Conservation (phyloP, 2,329 filamentous ascomycete species). For the Colletotrichum kahawae region DNA sequence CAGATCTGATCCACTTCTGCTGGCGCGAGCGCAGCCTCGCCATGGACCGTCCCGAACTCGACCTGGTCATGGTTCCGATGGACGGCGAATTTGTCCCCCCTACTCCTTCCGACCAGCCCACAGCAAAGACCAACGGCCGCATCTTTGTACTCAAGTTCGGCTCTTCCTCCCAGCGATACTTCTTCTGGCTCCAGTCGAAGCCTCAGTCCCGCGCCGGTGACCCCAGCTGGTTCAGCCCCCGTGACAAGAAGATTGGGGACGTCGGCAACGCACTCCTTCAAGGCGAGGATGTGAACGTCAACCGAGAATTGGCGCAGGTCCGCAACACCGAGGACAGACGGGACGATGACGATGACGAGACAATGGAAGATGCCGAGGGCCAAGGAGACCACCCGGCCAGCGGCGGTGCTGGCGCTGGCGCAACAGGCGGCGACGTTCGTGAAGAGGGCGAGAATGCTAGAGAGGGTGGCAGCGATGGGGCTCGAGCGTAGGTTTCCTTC, state of each 20-base stretch:
- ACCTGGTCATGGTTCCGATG: slow-evolving; percentile 90
- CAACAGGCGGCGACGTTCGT: slow-evolving; percentile 89
- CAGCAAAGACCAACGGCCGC: slow-evolving; percentile 79
- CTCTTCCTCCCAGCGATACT: slow-evolving; percentile 86
- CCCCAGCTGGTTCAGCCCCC: slow-evolving; percentile 79
- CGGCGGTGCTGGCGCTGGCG: slow-evolving; percentile 83
- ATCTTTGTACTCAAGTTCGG: slow-evolving; percentile 93
- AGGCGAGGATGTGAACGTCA: slow-evolving; percentile 86
- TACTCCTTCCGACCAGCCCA: slow-evolving; percentile 56
- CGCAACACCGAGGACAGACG: slow-evolving; percentile 53
- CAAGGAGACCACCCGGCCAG: slow-evolving; percentile 67
- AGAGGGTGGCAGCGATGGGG: slow-evolving; percentile 94
- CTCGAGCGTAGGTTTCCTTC: slow-evolving; percentile 90
- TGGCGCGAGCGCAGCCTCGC: slow-evolving; percentile 83
- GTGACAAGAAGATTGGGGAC: slow-evolving; percentile 86
- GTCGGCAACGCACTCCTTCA: slow-evolving; percentile 85
- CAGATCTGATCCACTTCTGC: slow-evolving; percentile 93
- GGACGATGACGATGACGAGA: slow-evolving; percentile 73
- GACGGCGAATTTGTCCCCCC: slow-evolving; percentile 90
- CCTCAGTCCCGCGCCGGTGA: slow-evolving; percentile 74
- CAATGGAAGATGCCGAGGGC: slow-evolving; percentile 79
- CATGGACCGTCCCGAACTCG: slow-evolving; percentile 77
- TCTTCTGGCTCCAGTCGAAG: slow-evolving; percentile 97
- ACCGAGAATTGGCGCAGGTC: slow-evolving; percentile 71
- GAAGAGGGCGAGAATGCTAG: slow-evolving; percentile 87